Percentiles rank a stretch among this genome's conserved stretches.
Conservation (phyloP, 2,329 filamentous ascomycete species). For the Verticillium dahliae region DNA sequence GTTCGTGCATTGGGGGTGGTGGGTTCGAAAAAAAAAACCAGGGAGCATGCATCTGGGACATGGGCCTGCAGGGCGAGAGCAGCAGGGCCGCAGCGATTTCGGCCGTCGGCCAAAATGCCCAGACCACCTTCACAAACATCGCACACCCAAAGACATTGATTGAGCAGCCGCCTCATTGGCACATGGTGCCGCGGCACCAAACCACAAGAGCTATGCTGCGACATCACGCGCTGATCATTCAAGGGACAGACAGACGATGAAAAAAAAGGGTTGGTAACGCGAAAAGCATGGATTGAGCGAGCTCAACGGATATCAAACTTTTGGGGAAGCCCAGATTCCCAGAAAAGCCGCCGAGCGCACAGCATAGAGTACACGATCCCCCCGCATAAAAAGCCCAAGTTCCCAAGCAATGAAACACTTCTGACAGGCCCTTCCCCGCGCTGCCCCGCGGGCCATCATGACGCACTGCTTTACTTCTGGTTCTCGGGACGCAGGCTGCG, state of each 20-base stretch:
- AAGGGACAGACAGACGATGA: not conserved
- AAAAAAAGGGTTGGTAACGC: not conserved
- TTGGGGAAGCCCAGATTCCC: constrained; percentile 14
- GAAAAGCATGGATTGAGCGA: not conserved
- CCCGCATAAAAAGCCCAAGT: constrained; percentile 1
- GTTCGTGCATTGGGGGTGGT: not conserved
- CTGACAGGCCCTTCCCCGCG: not conserved
- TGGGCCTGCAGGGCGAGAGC: not conserved
- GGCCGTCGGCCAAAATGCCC: not conserved
- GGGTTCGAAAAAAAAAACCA: not conserved
- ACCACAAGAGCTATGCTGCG: not conserved
- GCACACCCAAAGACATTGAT: not conserved
- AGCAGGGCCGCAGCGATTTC: not conserved
- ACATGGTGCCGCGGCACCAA: not conserved
- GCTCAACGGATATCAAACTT: constrained; percentile 12
- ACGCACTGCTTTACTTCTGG: constrained; percentile 54
- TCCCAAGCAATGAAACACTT: constrained; percentile 2
- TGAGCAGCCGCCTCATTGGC: not conserved
- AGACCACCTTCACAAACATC: not conserved
- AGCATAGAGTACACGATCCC: constrained; percentile 27
- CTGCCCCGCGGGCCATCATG: too few species aligned
- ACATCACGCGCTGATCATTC: not conserved
- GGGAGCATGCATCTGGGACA: not conserved
- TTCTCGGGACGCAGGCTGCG: constrained; percentile 82
- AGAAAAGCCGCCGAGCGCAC: constrained; percentile 17